Base-by-base conservation (phyloP, 176 grass and related monocot species). In the Leersia perrieri region DNA sequence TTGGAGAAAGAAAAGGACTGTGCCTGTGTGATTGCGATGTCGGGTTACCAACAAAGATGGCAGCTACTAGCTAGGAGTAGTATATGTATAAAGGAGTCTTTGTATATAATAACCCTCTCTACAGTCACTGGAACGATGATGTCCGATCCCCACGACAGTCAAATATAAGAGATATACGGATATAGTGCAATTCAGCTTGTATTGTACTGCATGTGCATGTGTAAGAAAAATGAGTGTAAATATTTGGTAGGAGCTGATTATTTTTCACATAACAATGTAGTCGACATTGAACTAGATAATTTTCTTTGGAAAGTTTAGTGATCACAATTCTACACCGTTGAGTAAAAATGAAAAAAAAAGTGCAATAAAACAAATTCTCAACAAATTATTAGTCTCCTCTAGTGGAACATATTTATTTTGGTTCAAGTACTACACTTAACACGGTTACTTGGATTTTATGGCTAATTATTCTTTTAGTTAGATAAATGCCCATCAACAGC, bases 1-100 rank as follows among this genome's bases (percentile, higher is more conserved):
- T 69, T 80, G 87, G 75, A 16, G 29, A 44, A 80, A 36, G 76
- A 70, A 80, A 77, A 78, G 26, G 69, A 84, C 81, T 88, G 68
- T 88, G 49, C 69, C 75, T 69, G 69, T 70, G 36, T 84, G 80
- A 88, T 88, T 75, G 75, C 36, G 47, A 63, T 75, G 87, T 84
- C 87, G 87, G 80, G 44, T 66, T 26, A 23, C 25, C 20, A 53
- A 22, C 49, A 22, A 53, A 53, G 49, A 53, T 53, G 49, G 49
- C 49, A 53, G 49, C 18, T 53, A 53, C 18, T 53, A 53, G 49
- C 49, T 53, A 53, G 41, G 41, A 44, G 41, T 14, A 44, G 18
- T n/a, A n/a, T 22, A 22, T 22, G 49, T 53, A 22, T 6, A 53
- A 23, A 57, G 53, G 53, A 57, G 53, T 57, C 0, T 57, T 57